Percentiles rank a stretch among this genome's conserved stretches.
These are phyloP conservation scores for Pseudogymnoascus sp. DNA, from an alignment of 2,329 filamentous ascomycete species.

Conservation along the genomic window DNA sequence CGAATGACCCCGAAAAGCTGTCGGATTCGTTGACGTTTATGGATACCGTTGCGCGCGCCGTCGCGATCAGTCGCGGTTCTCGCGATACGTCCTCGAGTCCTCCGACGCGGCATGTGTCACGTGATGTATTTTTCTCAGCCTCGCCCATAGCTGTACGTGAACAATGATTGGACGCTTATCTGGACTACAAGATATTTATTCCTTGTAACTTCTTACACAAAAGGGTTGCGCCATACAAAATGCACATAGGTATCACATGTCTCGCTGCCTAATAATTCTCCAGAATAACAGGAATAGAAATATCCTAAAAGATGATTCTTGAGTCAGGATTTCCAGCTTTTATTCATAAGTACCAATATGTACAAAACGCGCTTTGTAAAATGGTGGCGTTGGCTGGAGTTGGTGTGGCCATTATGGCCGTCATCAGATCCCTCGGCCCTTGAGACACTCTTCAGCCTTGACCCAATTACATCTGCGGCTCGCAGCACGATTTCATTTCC, in stretches of 20 bases:
- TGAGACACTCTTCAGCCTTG: neutral
- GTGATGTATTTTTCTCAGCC: neutral
- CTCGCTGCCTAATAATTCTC: neutral
- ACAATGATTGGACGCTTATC: neutral
- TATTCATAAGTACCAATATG: neutral
- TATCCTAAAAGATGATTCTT: neutral
- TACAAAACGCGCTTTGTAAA: neutral
- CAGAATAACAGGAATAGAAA: neutral
- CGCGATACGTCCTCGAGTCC: neutral
- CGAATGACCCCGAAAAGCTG: neutral
- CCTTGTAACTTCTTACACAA: neutral
- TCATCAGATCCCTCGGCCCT: constrained; percentile 5
- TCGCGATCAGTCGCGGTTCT: constrained; percentile 7
- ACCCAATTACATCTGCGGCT: constrained; percentile 5
- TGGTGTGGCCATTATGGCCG: neutral
- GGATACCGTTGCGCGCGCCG: neutral
- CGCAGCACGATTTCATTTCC: constrained; percentile 6
- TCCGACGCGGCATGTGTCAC: neutral
- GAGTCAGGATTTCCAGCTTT: neutral
- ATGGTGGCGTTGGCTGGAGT: neutral
- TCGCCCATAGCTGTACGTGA: constrained; percentile 3
- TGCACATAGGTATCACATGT: neutral
- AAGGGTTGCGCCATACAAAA: neutral
- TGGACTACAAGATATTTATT: neutral
- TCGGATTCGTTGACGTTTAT: constrained; percentile 6